Base-by-base conservation (phyloP, 306 rosid species). In the Cicer bijugum region DNA sequence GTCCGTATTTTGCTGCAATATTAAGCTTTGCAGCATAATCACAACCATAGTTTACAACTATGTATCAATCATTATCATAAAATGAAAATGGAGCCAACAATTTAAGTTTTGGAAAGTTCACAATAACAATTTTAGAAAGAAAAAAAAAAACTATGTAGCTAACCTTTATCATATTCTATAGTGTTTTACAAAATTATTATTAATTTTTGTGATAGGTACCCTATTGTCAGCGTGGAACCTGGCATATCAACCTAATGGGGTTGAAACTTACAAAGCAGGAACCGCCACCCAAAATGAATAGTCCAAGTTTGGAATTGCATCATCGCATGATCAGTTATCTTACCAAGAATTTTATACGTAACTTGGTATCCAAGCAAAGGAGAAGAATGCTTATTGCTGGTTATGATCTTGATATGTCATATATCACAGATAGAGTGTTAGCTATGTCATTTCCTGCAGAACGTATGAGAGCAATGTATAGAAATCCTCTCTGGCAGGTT, bases 401-500 rank as follows among this genome's bases (percentile, higher is more conserved):
- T n/a, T 94, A 83, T 85, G 99, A 94, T 87, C 97, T 94, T 72
- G 99, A 94, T 86, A 94, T 94, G 99, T 82, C 99, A 28, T 91
- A 91, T 77, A 94, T 91, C 69, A 87, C 96, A 6, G 99, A 94
- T 64, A 87, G 83, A 20, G 48, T 94, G 12, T 69, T 94, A 48
- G 99, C 97, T 46, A 94, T 94, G 99, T 94, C 97, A 5, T 94
- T 94, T 79, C 99, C 99, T 39, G 89, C 99, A 0, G 90, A 94
- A 65, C 90, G 88, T 9, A 90, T 94, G 96, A 87, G 96, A 62
- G 97, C 99, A 33, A 39, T 94, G 92, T 91, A 82, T 67, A 89
- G 97, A 59, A 94, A 91, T 82, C 99, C 99, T 73, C 91, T 94
- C 8, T 91, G 99, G 99, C 99, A 94, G 82, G 97, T 94, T 65